phyloP scores from a whole-genome alignment of 208 protist genomes.

The Leishmania turanica region DNA sequence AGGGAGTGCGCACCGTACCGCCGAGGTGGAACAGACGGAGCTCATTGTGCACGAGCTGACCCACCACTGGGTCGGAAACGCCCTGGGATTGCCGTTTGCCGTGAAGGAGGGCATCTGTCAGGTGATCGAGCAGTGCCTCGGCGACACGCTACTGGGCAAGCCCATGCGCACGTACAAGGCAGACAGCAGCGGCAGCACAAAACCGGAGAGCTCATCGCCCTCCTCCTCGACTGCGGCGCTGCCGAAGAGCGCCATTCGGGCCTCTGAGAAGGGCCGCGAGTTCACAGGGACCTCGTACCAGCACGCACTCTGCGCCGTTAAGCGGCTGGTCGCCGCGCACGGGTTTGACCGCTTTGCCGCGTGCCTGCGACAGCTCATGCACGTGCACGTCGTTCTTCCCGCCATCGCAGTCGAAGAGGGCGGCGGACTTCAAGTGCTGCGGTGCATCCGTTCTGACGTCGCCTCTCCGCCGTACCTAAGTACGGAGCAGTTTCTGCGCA shows the following conservation, averaged over 20 bases:
- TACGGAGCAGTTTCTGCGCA: slow-evolving; percentile 18
- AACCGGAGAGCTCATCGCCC: neutral
- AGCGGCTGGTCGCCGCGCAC: slow-evolving; percentile 30
- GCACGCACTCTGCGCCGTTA: slow-evolving; percentile 44
- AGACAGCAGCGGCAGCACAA: neutral
- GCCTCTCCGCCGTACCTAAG: slow-evolving; percentile 21
- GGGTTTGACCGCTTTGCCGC: slow-evolving; percentile 47
- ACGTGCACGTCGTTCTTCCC: slow-evolving; percentile 26
- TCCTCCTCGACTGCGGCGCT: neutral
- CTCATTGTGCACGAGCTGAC: slow-evolving; percentile 87
- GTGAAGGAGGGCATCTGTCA: slow-evolving; percentile 90
- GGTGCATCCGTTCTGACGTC: slow-evolving; percentile 9
- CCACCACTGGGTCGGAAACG: slow-evolving; percentile 89
- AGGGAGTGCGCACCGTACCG: neutral
- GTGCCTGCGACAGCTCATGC: slow-evolving; percentile 36
- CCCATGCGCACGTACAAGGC: slow-evolving; percentile 32
- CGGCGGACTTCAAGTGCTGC: slow-evolving; percentile 20
- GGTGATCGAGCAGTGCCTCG: slow-evolving; percentile 75
- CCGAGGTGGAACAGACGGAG: slow-evolving; percentile 42
- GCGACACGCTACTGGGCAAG: slow-evolving; percentile 43
- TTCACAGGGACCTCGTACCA: slow-evolving; percentile 74
- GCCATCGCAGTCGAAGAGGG: slow-evolving; percentile 17
- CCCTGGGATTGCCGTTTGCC: slow-evolving; percentile 77
- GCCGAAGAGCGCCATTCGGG: slow-evolving; percentile 14
- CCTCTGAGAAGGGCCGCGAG: slow-evolving; percentile 65